phyloP scores from a whole-genome alignment of 148 eudicot genomes.

The Agrostemma githago region DNA sequence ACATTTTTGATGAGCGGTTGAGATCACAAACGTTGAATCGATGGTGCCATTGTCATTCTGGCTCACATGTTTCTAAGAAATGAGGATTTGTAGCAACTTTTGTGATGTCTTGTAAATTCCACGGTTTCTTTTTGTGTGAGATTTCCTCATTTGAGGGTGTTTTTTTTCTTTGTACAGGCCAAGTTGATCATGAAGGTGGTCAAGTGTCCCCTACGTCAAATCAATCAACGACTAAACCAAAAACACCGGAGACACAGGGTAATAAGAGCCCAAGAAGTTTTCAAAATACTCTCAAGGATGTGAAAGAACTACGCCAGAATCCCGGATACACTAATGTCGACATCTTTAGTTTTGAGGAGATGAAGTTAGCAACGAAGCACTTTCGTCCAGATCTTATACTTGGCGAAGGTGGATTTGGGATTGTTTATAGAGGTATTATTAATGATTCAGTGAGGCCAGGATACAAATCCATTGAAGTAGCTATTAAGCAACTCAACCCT shows the following conservation, averaged over 20 bases:
- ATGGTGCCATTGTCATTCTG: neutral
- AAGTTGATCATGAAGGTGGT: slow-evolving; percentile 22
- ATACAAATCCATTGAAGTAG: slow-evolving; percentile 59
- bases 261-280: slow-evolving; percentile 36
- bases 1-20: neutral
- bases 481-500: slow-evolving; percentile 84
- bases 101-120: neutral
- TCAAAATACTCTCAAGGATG: slow-evolving; percentile 51
- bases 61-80: neutral
- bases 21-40: neutral
- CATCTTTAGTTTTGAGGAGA: slow-evolving; percentile 76
- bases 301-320: slow-evolving; percentile 63
- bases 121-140: neutral
- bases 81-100: neutral
- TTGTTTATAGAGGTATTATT: slow-evolving; percentile 74
- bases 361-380: slow-evolving; percentile 76
- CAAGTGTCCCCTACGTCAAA: slow-evolving; percentile 17
- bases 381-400: slow-evolving; percentile 80
- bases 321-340: slow-evolving; percentile 70
- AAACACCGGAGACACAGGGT: slow-evolving; percentile 27
- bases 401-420: slow-evolving; percentile 94
- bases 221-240: slow-evolving; percentile 25
- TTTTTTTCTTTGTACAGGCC: slow-evolving; percentile 21
- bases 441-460: slow-evolving; percentile 74
- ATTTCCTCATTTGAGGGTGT: neutral